Base-by-base conservation (phyloP, 805 yeast genomes). In the Wickerhamomyces chaumierensis region DNA sequence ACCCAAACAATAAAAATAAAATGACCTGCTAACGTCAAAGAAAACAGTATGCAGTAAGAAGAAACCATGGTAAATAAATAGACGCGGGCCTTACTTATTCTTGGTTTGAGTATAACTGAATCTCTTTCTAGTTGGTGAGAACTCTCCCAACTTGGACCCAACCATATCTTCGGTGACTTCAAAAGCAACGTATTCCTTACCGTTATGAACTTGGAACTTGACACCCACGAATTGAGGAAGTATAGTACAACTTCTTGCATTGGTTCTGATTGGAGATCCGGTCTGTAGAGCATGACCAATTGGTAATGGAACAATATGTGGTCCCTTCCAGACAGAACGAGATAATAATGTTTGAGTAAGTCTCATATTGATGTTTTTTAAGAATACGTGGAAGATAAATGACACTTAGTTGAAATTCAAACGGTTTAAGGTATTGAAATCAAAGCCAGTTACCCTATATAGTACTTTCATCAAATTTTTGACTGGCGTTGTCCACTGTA, bases 221-320 rank as follows among this genome's bases (percentile, higher is more conserved):
- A 92, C 67, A 4, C 98, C 98, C 27, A 92, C 95, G 62, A 92
- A 90, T 57, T 86, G 94, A 17, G 98, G 98, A 36, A 92, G 65
- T 39, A 92, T 84, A 16, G 97, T 92, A 56, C 97, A 92, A 28
- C 90, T 67, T 58, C 98, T 75, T 33, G 96, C 96, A 51, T 87
- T 85, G n/a, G 98, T 92, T 63, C 96, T 73, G 44, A 92, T 84
- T 3, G 97, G 95, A 2, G 84, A 72, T 16, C 83, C 83, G 39
- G 78, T 78, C 46, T 76, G 75, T 43, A 78, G 63, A 25, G 97
- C 96, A 48, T 85, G 80, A 31, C 81, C 80, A 33, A 92, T 71
- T n/a, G 97, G 97, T 28, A 92, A 70, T 4, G 97, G 96, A 18
- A 90, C 97, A 44, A 92, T 81, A 52, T 80, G 81, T 3, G 98